Percentiles rank a stretch among this genome's conserved stretches.
These are phyloP conservation scores for Leucocoprinus leucothites DNA, from an alignment of 768 basidiomycete species.

Conservation along the genomic window DNA sequence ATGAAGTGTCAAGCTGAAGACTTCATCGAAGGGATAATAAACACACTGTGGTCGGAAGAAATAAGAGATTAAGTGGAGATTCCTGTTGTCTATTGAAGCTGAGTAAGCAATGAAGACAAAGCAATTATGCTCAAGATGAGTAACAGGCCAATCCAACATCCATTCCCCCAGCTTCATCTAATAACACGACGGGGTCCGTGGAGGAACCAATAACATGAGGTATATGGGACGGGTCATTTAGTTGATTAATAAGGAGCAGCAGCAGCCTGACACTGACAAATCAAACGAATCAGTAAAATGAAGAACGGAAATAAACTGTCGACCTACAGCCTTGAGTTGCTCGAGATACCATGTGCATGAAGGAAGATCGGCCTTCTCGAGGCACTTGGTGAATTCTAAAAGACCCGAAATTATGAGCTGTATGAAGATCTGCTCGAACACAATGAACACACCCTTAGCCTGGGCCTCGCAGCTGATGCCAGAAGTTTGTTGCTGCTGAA, in stretches of 20 bases:
- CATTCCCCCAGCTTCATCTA: too few relatives aligned
- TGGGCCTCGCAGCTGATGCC: conserved; percentile 68
- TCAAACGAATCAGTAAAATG: conserved; percentile 10
- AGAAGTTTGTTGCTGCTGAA: conserved; percentile 41
- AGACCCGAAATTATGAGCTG: not conserved
- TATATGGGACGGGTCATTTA: not conserved
- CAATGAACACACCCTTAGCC: conserved; percentile 61
- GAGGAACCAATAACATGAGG: not conserved
- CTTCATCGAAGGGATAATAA: too few relatives aligned
- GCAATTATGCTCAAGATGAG: not conserved
- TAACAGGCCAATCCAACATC: too few relatives aligned
- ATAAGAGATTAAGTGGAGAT: too few relatives aligned
- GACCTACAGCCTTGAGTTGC: conserved; percentile 80
- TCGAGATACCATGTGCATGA: conserved; percentile 87
- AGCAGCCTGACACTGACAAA: conserved; percentile 67
- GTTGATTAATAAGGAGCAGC: conserved; percentile 40
- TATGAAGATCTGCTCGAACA: not conserved
- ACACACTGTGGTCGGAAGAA: too few relatives aligned
- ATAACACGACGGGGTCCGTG: not conserved
- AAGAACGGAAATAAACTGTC: not conserved
- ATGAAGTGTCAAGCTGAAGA: too few relatives aligned
- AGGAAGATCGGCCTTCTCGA: conserved; percentile 76
- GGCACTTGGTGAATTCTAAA: conserved; percentile 78
- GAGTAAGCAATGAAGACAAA: not conserved
- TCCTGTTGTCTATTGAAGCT: too few relatives aligned